Conservation (phyloP, 805 yeast genomes). For the Zygotorulaspora sp. region DNA sequence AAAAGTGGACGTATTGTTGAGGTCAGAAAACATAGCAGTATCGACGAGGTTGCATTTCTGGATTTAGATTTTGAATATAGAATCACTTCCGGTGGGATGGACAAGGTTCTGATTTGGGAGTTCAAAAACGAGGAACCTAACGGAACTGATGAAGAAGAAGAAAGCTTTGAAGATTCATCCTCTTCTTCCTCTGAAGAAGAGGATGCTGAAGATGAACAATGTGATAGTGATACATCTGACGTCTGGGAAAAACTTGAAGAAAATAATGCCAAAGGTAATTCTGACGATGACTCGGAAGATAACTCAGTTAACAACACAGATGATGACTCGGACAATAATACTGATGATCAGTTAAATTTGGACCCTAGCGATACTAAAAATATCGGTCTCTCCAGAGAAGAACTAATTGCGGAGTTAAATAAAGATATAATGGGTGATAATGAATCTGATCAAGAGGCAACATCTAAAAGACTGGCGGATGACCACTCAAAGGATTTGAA, state of each 20-base stretch:
- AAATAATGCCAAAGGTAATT: constrained; percentile 8
- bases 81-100: constrained; percentile 80
- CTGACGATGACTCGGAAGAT: constrained; percentile 15
- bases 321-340: constrained; percentile 16
- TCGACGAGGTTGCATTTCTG: constrained; percentile 70
- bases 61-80: constrained; percentile 82
- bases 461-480: constrained; percentile 15
- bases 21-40: constrained; percentile 57
- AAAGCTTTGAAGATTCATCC: constrained; percentile 16
- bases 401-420: constrained; percentile 32
- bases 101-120: constrained; percentile 72
- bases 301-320: constrained; percentile 21
- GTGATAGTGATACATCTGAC: not conserved
- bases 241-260: constrained; percentile 4
- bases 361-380: constrained; percentile 7
- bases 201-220: constrained; percentile 4
- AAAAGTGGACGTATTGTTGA: constrained; percentile 60
- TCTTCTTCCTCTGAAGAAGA: constrained; percentile 9
- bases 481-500: constrained; percentile 1
- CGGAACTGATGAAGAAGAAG: constrained; percentile 13
- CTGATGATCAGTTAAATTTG: too few relatives aligned
- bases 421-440: constrained; percentile 22
- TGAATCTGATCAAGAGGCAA: constrained; percentile 14
- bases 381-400: constrained; percentile 28
- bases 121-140: constrained; percentile 34